Base-by-base conservation (phyloP, 2,329 filamentous ascomycete species). In the Trichoderma cornu-damae region DNA sequence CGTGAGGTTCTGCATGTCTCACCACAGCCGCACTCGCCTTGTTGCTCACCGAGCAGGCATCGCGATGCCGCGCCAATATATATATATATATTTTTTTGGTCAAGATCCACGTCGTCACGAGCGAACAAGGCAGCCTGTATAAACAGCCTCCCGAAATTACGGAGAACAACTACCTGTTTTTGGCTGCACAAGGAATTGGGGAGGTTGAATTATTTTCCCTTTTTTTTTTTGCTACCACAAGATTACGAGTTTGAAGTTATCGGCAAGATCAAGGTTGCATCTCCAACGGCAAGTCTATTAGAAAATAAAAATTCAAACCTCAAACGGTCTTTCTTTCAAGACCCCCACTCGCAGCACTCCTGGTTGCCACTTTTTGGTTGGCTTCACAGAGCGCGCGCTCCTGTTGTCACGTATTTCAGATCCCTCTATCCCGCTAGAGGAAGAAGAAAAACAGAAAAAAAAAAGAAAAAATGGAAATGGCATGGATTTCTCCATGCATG, bases 1-100 rank as follows among this genome's bases (percentile, higher is more conserved):
- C 51, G 51, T 54, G 51, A 46, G 37, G 40, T 26, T 28, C 51
- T 37, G 30, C 22, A 26, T 35, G 51, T 54, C 51, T 54, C 40
- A 46, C 51, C n/a, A 54, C 51, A 54, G 51, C 22, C 40, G 22
- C 51, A 43, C 38, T 26, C n/a, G 9, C 8, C 32, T 12, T 7
- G 16, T 42, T 22, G 7, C 37, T 3, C 16, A n/a, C 22, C 24
- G 35, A 6, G 28, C n/a, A 52, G 28, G 49, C 12, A 52, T 18
- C 37, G 34, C 34, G 49, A 43, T n/a, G 49, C 28, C 9, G 37
- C 24, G 26, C n/a, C n/a, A n/a, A n/a, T n/a, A n/a, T n/a, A n/a
- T n/a, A n/a, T n/a, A n/a, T n/a, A n/a, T n/a, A n/a, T n/a, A 16
- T 14, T 7, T 3, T 22, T 16, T 16, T 20, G 14, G 28, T 35